Evolutionary conservation across 306 rosid species (phyloP).

Genomic region (apple (Malus domestica)): ASM211411v1 NC_041804.1:8623501-8624000

Average conservation of each 20-base stretch:
- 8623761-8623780: not conserved
- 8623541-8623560: conserved; percentile 29
- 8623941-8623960: not conserved
- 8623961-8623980: not conserved
- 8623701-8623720: not conserved
- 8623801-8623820: not conserved
- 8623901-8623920: not conserved
- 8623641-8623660: conserved; percentile 16
- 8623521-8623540: not conserved
- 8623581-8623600: conserved; percentile 84
- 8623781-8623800: not conserved
- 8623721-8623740: conserved; percentile 38
- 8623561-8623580: conserved; percentile 79
- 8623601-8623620: conserved; percentile 43
- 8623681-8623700: conserved; percentile 25
- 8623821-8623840: not conserved
- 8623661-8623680: conserved; percentile 24
- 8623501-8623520: not conserved
- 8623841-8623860: not conserved
- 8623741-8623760: conserved; percentile 32
- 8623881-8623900: not conserved
- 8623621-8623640: conserved; percentile 11
- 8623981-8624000: not conserved
- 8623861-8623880: not conserved
- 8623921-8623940: not conserved